Conservation (phyloP, 2,329 filamentous ascomycete genomes). For the Colletotrichum liriopes region DNA sequence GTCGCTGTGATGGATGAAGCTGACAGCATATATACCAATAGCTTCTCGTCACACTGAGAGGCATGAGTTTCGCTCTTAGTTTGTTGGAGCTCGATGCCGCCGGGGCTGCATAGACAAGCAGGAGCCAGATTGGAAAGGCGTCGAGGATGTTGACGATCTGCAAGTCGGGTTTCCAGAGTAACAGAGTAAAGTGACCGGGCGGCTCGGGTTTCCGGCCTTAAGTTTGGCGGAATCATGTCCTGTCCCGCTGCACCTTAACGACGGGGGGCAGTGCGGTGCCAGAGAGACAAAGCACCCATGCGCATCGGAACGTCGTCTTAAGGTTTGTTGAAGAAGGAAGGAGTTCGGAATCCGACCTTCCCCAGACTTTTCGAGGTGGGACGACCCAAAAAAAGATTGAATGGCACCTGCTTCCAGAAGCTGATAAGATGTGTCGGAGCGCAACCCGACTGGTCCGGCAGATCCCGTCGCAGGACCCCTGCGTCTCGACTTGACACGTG, state of each 20-base stretch:
- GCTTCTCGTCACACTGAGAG: not conserved
- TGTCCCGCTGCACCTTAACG: not conserved
- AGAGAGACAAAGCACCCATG: not conserved
- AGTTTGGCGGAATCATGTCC: not conserved
- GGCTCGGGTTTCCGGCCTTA: not conserved
- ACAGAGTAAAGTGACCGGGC: not conserved
- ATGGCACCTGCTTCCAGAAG: conserved; percentile 28
- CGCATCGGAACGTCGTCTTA: conserved; percentile 6
- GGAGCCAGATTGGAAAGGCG: not conserved
- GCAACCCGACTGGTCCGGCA: conserved; percentile 23
- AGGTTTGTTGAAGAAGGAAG: conserved; percentile 15
- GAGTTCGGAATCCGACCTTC: conserved; percentile 15
- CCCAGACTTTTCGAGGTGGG: conserved; percentile 39
- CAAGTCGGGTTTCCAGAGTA: not conserved
- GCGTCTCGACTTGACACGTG: conserved; percentile 34
- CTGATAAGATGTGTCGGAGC: conserved; percentile 10
- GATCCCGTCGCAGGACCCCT: conserved; percentile 17
- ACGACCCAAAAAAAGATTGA: conserved; percentile 29
- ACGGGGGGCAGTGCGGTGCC: not conserved
- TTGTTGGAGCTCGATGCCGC: not conserved
- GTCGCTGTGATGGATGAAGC: not conserved
- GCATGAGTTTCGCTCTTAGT: not conserved
- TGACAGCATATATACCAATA: not conserved
- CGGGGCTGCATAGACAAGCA: not conserved
- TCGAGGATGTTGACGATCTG: not conserved